Evolutionary conservation across 139 green algal species (phyloP), one percentile per base, ranked within the genome.

Genomic region (Auxenochlorella pyrenoidosa): DNA sequence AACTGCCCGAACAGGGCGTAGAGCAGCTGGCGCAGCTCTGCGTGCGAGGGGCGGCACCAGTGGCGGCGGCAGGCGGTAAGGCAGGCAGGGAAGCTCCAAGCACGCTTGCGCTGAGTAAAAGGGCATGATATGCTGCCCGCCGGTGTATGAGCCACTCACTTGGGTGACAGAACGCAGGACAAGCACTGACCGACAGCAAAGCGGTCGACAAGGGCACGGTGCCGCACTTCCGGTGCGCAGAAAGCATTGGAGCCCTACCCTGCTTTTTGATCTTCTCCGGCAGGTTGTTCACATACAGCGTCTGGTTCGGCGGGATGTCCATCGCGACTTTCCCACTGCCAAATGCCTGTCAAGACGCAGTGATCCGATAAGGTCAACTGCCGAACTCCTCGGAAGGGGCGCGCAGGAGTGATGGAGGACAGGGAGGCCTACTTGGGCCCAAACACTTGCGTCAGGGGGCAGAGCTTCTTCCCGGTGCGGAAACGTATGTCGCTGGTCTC

Each of bases 1-100:
- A 99, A 99, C 91, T 99, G 98, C 6, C 93, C 96, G 85, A 99
- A 99, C 77, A 99, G 94, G 8, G 96, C 95, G 84, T 98, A 97
- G 36, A 99, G 90, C 60, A 95, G 96, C 89, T 98, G 97, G 81
- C 96, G 97, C 21, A 98, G 90, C 85, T 99, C 96, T 98, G 83
- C 65, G 83, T 28, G 24, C 13, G 32, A 18, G 51, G 30, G 12
- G 13, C 12, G 75, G 75, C 26, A 44, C 44, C 40, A 18, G 66
- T 28, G 32, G 32, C 66, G 66, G 66, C 34, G 32, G 16, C 12
- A 5, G 66, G 66, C 66, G 66, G 66, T 21, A 79, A 41, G 15
- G 16, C 10, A 63, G 54, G 2, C 54, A 2, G 18, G 22, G 54
- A 24, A 2, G 15, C 22, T 63, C 54, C 54, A 22, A 63, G 54